Percentiles rank a stretch among this genome's conserved stretches.
Conservation (phyloP, 176 grass and related monocot genomes). For the Raddia guianensis region DNA sequence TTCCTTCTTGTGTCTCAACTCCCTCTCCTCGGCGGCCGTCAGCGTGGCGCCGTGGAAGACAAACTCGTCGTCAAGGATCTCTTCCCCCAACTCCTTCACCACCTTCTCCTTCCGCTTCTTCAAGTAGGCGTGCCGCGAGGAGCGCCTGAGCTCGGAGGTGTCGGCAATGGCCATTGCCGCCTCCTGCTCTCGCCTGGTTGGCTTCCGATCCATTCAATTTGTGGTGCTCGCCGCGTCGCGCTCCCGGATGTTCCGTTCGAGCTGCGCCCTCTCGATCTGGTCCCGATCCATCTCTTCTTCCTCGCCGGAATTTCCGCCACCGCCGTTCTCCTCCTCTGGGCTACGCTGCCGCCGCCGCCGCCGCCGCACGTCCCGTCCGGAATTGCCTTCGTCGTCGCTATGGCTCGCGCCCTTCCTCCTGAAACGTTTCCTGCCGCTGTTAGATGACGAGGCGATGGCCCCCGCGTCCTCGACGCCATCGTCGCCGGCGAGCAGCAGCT, state of each 20-base stretch:
- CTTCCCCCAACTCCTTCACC: neutral
- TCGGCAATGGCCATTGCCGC: slow-evolving; percentile 24
- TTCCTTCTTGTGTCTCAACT: slow-evolving; percentile 21
- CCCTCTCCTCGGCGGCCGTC: slow-evolving; percentile 36
- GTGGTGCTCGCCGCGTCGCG: slow-evolving; percentile 41
- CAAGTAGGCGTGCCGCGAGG: slow-evolving; percentile 31
- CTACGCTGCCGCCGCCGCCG: neutral
- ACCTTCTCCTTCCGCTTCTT: slow-evolving; percentile 22
- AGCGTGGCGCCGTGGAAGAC: slow-evolving; percentile 33
- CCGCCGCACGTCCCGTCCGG: neutral
- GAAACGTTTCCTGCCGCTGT: slow-evolving; percentile 26
- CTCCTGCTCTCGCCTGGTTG: slow-evolving; percentile 15
- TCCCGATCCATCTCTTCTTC: slow-evolving; percentile 44
- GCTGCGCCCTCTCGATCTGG: slow-evolving; percentile 32
- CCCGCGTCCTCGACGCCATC: neutral
- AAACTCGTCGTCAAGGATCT: slow-evolving; percentile 26
- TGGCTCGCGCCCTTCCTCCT: neutral
- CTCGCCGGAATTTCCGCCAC: neutral
- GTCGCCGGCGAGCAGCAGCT: slow-evolving; percentile 24
- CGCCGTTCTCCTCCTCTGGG: slow-evolving; percentile 18
- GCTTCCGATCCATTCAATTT: slow-evolving; percentile 21
- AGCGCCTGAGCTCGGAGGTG: slow-evolving; percentile 24
- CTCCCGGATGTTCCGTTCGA: slow-evolving; percentile 38
- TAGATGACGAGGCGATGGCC: neutral
- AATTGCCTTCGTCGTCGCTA: neutral